Evolutionary conservation across 352 stramenopile genomes (phyloP), one percentile per base, ranked within the genome.

Genomic region (Pythium dissotocum): DNA sequence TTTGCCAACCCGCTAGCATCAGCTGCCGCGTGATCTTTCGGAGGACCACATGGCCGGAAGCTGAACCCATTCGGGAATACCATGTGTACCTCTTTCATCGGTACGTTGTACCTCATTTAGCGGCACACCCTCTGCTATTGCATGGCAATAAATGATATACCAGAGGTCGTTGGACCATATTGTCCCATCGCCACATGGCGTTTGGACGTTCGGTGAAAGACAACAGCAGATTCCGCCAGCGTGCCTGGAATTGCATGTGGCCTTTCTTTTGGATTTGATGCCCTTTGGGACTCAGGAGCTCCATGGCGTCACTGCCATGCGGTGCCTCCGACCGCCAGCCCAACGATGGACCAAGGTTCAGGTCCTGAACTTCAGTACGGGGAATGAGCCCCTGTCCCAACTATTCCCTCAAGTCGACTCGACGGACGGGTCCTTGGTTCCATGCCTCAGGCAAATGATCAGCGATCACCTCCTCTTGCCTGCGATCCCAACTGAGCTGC

Each of bases 21-120:
- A 62, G 56, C 56, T 62, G 56, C 56, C 8, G n/a, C 38, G 56
- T 62, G 56, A 62, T 62, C 56, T 62, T 62, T 49, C 36, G 26
- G n/a, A 14, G 4, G 8, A 49, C 56, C 56, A 62, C 16, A 21
- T 62, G 56, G 56, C 33, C 32, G 24, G 24, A 40, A 42, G 38
- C 28, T 55, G 58, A 63, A 57, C 48, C 42, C 44, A 64, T 56
- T n/a, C 16, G 44, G 1, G 16, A 10, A 44, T 55, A 40, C 12
- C 61, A 60, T 35, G 32, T 55, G 57, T 46, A 32, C 57, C 42
- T 2, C 13, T 46, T 40, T 30, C 32, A 10, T n/a, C n/a, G 57
- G 57, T 32, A 44, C 57, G 30, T 14, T 28, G 61, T 61, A 38
- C 61, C 28, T 14, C 18, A 9, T 35, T 38, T 24, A 36, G 5